Conservation (phyloP, 495 filamentous ascomycete species). For the Opeltia flavorubescens region DNA sequence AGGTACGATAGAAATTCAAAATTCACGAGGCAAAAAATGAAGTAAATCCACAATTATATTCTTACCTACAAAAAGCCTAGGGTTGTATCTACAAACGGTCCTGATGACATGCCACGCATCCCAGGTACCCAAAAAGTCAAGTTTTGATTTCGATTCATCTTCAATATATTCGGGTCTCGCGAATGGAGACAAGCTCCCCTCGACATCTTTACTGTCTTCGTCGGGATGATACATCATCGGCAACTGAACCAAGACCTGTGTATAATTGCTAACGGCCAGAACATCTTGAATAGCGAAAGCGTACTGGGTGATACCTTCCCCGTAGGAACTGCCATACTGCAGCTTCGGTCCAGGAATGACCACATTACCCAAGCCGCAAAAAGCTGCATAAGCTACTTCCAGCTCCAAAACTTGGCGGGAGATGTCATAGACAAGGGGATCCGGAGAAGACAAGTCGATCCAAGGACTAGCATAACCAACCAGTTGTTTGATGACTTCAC, state of each 20-base stretch:
- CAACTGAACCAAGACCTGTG: slow-evolving; percentile 67
- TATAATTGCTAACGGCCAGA: slow-evolving; percentile 53
- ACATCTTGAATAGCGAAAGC: slow-evolving; percentile 75
- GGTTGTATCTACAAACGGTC: slow-evolving; percentile 72
- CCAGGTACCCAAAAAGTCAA: slow-evolving; percentile 67
- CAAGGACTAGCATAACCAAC: slow-evolving; percentile 67
- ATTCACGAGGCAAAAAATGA: neutral
- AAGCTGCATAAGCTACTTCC: slow-evolving; percentile 87
- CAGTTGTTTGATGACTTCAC: slow-evolving; percentile 53
- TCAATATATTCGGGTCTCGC: slow-evolving; percentile 38
- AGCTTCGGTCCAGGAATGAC: slow-evolving; percentile 62
- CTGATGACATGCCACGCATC: slow-evolving; percentile 87
- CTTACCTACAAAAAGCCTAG: slow-evolving; percentile 77
- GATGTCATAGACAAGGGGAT: slow-evolving; percentile 66
- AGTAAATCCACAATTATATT: slow-evolving; percentile 15
- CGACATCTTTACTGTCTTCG: slow-evolving; percentile 32
- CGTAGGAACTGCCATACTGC: slow-evolving; percentile 29
- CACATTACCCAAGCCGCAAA: slow-evolving; percentile 76
- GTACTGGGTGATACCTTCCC: slow-evolving; percentile 50
- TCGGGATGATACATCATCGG: slow-evolving; percentile 58
- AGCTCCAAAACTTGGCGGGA: slow-evolving; percentile 80
- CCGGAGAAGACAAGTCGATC: slow-evolving; percentile 78
- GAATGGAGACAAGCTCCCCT: slow-evolving; percentile 44
- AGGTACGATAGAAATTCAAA: slow-evolving; percentile 1
- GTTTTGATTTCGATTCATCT: slow-evolving; percentile 21